These are phyloP conservation scores for Erythrobasidium yunnanense DNA, from an alignment of 768 basidiomycete species.

Conservation along the genomic window DNA sequence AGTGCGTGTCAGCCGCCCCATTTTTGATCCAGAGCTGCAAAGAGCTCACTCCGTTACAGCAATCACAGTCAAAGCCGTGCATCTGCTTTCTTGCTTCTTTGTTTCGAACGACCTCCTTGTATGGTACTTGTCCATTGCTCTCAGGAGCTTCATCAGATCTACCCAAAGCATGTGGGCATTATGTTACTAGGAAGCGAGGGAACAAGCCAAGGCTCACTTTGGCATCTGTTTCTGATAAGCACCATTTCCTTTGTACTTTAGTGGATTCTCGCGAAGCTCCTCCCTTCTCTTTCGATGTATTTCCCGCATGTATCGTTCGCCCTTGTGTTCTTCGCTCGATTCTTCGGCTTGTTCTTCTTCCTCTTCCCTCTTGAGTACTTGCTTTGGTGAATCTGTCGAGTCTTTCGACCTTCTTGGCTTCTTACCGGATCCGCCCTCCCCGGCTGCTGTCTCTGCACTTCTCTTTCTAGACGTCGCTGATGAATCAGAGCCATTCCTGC, in stretches of 20 bases:
- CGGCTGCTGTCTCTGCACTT: too few species aligned
- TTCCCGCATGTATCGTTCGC: conserved; percentile 12
- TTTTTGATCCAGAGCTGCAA: not conserved
- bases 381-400: not conserved
- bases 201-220: not conserved
- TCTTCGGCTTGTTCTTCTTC: not conserved
- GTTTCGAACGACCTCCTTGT: conserved; percentile 62
- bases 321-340: conserved; percentile 9
- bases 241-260: conserved; percentile 23
- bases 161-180: not conserved
- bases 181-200: too few species aligned
- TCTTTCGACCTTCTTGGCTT: not conserved
- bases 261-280: conserved; percentile 9
- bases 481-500: too few species aligned
- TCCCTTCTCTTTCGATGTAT: conserved; percentile 9
- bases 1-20: not conserved
- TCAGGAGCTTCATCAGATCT: not conserved
- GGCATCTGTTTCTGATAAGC: conserved; percentile 11
- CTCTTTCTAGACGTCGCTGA: too few species aligned
- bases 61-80: conserved; percentile 69
- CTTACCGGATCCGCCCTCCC: too few species aligned
- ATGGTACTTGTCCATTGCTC: conserved; percentile 48
- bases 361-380: not conserved
- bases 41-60: conserved; percentile 58
- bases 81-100: conserved; percentile 56